phyloP scores from a whole-genome alignment of 2,329 filamentous ascomycete species.

The Diaporthe capsici region DNA sequence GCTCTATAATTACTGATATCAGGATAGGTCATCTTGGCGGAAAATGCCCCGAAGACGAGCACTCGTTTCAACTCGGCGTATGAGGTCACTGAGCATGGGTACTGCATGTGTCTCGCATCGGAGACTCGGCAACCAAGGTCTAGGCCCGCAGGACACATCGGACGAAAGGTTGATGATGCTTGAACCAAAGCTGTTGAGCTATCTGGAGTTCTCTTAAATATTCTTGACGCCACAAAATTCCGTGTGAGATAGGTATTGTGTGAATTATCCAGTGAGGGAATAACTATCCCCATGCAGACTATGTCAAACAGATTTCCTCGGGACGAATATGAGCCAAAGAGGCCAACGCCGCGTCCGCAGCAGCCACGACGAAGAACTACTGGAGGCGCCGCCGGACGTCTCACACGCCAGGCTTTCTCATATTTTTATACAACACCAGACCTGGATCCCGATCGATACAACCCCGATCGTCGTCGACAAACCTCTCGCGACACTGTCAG shows the following conservation, averaged over 20 bases:
- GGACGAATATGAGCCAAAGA: background rate
- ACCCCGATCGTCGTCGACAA: background rate
- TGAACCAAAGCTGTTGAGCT: background rate
- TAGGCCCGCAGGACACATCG: background rate
- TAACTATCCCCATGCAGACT: background rate
- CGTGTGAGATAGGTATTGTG: too few relatives aligned
- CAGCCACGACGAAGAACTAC: constrained; percentile 10
- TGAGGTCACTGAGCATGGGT: background rate
- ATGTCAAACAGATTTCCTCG: background rate
- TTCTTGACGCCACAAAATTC: background rate
- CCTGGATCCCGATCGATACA: background rate
- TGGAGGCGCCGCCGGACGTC: background rate
- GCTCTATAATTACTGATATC: constrained; percentile 1
- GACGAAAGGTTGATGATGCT: background rate
- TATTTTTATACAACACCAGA: background rate
- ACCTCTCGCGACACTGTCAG: background rate
- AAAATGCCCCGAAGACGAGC: background rate
- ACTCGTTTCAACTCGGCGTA: background rate
- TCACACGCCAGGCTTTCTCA: background rate
- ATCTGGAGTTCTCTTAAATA: background rate
- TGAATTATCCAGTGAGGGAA: too few relatives aligned
- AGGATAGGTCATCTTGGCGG: constrained; percentile 7
- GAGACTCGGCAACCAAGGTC: background rate
- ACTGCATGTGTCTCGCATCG: background rate
- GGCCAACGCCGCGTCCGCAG: background rate